Evolutionary conservation across 768 basidiomycete genomes (phyloP), one percentile per base, ranked within the genome.

Genomic region (Termitomyces titanicus): DNA sequence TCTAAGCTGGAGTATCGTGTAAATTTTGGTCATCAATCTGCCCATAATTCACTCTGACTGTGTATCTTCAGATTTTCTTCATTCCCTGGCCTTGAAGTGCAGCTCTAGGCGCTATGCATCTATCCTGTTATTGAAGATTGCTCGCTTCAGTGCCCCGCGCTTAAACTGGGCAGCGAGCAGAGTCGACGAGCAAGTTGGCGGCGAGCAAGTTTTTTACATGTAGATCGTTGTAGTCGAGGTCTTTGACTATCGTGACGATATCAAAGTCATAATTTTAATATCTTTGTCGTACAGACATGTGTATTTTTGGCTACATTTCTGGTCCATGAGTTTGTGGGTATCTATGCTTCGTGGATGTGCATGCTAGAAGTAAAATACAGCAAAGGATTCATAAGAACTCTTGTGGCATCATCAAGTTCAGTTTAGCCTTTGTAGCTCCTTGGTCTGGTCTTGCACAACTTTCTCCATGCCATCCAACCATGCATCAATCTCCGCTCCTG

Each of bases 391-490:
- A 18, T 17, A 29, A 13, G 25, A 9, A 17, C n/a, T 12, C n/a
- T 34, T 18, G 18, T 29, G 7, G 24, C 18, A 17, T 18, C 25
- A 13, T 17, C 34, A 24, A 35, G 9, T 18, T 29, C 60, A 74
- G 8, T 60, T 64, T 53, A 89, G 61, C 27, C 74, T 79, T 58
- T 78, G 77, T 15, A 79, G 72, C 54, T 87, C 84, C 20, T 70
- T 71, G 1, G 72, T 74, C 44, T 85, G 82, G 43, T 83, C 80
- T 42, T 70, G 64, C 17, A 97, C 82, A 24, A 90, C 88, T 56
- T 76, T 83, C 51, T 87, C 84, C 85, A 98, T 92, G 2, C 91
- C 94, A 18, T 84, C 79, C 37, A 98, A 70, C 95, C 95, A 98
- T 9, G 77, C 63, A 55, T 85, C 83, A 13, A 94, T 79, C 49